phyloP scores from a whole-genome alignment of 352 stramenopile genomes.

The Plasmopara viticola region DNA sequence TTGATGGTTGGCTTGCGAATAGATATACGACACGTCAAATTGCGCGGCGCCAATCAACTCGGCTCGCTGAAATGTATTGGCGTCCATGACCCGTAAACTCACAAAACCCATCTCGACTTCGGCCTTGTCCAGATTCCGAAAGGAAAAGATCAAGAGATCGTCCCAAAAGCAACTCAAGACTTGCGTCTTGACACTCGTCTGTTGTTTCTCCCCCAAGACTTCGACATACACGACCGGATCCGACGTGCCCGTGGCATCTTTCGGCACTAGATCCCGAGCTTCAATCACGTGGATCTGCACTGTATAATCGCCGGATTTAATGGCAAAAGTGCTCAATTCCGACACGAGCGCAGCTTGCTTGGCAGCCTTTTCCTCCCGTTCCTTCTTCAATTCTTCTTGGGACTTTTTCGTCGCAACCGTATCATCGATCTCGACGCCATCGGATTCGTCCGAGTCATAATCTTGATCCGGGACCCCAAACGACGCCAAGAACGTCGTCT shows the following conservation, averaged over 20 bases:
- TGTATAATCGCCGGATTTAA: conserved; percentile 85
- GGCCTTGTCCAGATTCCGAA: conserved; percentile 69
- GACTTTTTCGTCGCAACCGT: conserved; percentile 43
- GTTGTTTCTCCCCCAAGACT: conserved; percentile 78
- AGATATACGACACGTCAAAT: conserved; percentile 85
- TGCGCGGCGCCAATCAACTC: conserved; percentile 85
- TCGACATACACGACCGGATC: conserved; percentile 90
- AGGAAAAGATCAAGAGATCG: conserved; percentile 71
- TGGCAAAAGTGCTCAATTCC: conserved; percentile 73
- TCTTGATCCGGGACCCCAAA: conserved; percentile 59
- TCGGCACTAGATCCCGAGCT: conserved; percentile 79
- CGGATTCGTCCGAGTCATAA: conserved; percentile 67
- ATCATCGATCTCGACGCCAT: conserved; percentile 53
- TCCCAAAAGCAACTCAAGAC: conserved; percentile 86
- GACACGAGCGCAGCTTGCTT: conserved; percentile 71
- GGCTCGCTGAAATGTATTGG: conserved; percentile 78
- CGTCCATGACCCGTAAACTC: conserved; percentile 79
- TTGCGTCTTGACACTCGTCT: conserved; percentile 80
- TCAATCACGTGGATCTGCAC: conserved; percentile 89
- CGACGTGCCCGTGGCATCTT: conserved; percentile 83
- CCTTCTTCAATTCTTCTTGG: conserved; percentile 63
- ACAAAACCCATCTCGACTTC: conserved; percentile 83
- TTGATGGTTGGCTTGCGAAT: conserved; percentile 84
- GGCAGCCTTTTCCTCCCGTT: conserved; percentile 62
- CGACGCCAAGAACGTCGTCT: conserved; percentile 43